phyloP scores from a whole-genome alignment of 257 asterid species.

The Thymus mandschuricus region DNA sequence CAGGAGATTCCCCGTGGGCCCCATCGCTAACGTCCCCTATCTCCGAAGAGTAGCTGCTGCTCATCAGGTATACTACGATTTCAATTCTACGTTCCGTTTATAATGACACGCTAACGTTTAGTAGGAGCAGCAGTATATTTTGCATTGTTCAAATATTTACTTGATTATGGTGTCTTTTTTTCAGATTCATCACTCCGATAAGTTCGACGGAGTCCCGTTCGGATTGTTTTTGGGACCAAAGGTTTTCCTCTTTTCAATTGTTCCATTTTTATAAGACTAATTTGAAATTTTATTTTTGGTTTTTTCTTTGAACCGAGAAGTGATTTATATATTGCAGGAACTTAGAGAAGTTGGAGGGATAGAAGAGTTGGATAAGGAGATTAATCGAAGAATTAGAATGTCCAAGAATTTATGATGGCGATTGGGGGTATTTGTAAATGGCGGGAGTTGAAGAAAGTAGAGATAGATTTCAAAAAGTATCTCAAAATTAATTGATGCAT shows the following conservation, averaged over 20 bases:
- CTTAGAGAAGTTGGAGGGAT: slow-evolving; percentile 72
- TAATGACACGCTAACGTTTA: no score
- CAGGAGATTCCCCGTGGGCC: slow-evolving; percentile 91
- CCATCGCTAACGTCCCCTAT: slow-evolving; percentile 86
- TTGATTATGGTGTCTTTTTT: background rate
- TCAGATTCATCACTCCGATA: slow-evolving; percentile 89
- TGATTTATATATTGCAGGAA: slow-evolving; percentile 48
- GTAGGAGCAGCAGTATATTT: no score
- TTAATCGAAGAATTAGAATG: slow-evolving; percentile 53
- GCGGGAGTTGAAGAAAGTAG: background rate
- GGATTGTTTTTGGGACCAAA: slow-evolving; percentile 84
- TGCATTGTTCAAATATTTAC: no score
- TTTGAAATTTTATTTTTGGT: background rate
- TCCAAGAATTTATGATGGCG: slow-evolving; percentile 37
- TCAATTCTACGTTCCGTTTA: no score
- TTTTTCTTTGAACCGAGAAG: background rate
- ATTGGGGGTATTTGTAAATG: background rate
- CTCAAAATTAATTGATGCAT: background rate
- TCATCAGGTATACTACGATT: slow-evolving; percentile 60
- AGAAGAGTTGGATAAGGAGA: slow-evolving; percentile 71
- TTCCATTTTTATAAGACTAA: no score
- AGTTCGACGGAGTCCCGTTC: slow-evolving; percentile 83
- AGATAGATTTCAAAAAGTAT: background rate
- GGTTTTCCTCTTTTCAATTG: slow-evolving; percentile 37
- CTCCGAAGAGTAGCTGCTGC: slow-evolving; percentile 85